A percentile compares a stretch with the other conserved stretches of the same genome.
These are phyloP conservation scores for Entonaema liquescens DNA, from an alignment of 495 filamentous ascomycete genomes.

Conservation along the genomic window DNA sequence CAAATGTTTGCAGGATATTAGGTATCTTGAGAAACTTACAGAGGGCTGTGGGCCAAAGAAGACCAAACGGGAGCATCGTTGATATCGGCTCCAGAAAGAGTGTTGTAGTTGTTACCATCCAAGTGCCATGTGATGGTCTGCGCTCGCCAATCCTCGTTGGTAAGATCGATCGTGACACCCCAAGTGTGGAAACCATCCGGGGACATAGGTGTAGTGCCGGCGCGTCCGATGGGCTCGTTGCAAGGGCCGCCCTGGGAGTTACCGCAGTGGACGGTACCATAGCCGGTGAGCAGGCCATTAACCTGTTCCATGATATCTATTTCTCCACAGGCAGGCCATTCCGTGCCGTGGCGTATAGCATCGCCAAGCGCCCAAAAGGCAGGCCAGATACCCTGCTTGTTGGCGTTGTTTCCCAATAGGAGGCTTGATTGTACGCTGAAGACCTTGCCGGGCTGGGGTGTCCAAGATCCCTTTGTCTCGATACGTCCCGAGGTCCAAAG, in stretches of 20 bases:
- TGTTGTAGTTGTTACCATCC: conserved; percentile 53
- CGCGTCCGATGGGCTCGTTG: conserved; percentile 55
- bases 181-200: conserved; percentile 57
- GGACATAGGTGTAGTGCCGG: conserved; percentile 41
- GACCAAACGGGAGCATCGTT: conserved; percentile 55
- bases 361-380: conserved; percentile 65
- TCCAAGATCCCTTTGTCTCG: conserved; percentile 54
- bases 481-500: conserved; percentile 62
- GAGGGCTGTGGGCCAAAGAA: conserved; percentile 55
- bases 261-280: conserved; percentile 62
- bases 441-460: conserved; percentile 51
- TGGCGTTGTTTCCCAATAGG: conserved; percentile 51
- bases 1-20: not conserved
- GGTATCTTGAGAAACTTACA: conserved; percentile 32
- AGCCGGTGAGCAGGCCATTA: conserved; percentile 54
- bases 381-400: conserved; percentile 62
- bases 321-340: conserved; percentile 61
- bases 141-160: conserved; percentile 50
- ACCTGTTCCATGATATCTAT: conserved; percentile 64
- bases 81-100: conserved; percentile 52
- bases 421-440: conserved; percentile 53
- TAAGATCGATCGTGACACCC: conserved; percentile 56
- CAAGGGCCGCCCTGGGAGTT: conserved; percentile 51
- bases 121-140: conserved; percentile 58
- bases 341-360: conserved; percentile 56